Conservation (phyloP, 306 rosid species). For the Begonia peltatifolia region DNA sequence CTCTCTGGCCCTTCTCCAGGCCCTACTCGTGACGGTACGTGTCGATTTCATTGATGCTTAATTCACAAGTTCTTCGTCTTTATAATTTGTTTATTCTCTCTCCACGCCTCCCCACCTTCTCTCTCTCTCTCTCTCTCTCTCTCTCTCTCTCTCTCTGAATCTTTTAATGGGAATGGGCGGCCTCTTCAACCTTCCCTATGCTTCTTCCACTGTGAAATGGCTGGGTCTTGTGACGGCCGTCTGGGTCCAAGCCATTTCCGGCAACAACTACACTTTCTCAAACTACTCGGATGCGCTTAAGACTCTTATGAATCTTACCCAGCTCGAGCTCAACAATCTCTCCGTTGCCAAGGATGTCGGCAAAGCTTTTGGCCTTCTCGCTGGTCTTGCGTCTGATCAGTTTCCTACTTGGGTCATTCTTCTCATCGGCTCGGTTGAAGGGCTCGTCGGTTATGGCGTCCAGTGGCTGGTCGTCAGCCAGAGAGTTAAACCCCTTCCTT, state of each 20-base stretch:
- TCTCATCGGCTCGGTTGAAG: constrained; percentile 65
- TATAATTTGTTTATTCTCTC: background rate
- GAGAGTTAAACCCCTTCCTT: constrained; percentile 45
- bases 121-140: background rate
- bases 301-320: constrained; percentile 70
- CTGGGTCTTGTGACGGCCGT: constrained; percentile 68
- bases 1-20: too few species aligned
- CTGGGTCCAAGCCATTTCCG: constrained; percentile 84
- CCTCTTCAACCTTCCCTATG: constrained; percentile 1
- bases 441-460: constrained; percentile 66
- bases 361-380: constrained; percentile 72
- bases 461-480: constrained; percentile 90
- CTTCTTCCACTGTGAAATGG: constrained; percentile 50
- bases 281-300: constrained; percentile 79
- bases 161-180: constrained; percentile 24
- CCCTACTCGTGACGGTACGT: too few species aligned
- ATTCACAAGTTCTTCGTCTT: too few species aligned
- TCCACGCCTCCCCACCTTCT: background rate
- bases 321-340: constrained; percentile 58
- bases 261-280: constrained; percentile 93
- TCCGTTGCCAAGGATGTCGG: constrained; percentile 81
- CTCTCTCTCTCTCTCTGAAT: too few species aligned
- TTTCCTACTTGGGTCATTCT: constrained; percentile 66
- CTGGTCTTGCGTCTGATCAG: constrained; percentile 62
- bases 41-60: too few species aligned